Conservation (phyloP, 2,329 filamentous ascomycete genomes). For the Cladosporium sphaerospermum region DNA sequence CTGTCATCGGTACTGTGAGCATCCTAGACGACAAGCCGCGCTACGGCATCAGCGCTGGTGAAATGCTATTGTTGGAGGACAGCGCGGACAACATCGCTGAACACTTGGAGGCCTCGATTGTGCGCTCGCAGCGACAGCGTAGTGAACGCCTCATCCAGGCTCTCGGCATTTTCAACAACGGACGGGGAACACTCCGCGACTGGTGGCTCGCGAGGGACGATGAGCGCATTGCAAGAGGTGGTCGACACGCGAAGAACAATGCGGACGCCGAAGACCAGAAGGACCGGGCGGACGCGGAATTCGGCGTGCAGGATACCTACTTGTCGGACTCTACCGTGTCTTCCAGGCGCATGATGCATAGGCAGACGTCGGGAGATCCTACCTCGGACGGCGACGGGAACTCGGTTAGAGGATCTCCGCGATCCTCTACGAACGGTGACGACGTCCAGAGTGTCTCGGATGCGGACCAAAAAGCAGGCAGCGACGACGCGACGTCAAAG, state of each 20-base stretch:
- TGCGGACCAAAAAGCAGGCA: too few relatives aligned
- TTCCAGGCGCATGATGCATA: too few relatives aligned
- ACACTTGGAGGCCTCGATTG: slow-evolving; percentile 52
- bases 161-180: slow-evolving; percentile 40
- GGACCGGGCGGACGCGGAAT: slow-evolving; percentile 16
- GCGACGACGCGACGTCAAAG: too few relatives aligned
- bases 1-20: slow-evolving; percentile 54
- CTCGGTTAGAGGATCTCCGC: too few relatives aligned
- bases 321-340: neutral
- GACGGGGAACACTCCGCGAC: slow-evolving; percentile 18
- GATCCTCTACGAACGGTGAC: too few relatives aligned
- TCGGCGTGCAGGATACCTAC: slow-evolving; percentile 9
- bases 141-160: slow-evolving; percentile 50
- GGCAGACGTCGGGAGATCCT: too few relatives aligned
- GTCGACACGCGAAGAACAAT: neutral
- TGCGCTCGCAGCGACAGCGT: slow-evolving; percentile 45
- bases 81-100: slow-evolving; percentile 53
- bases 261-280: neutral
- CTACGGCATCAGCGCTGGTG: slow-evolving; percentile 43
- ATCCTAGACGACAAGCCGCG: slow-evolving; percentile 54
- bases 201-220: slow-evolving; percentile 26
- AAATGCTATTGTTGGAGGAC: slow-evolving; percentile 52
- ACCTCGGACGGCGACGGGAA: too few relatives aligned
- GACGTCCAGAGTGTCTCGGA: too few relatives aligned
- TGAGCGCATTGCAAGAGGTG: neutral